A percentile compares a stretch with the other conserved stretches of the same genome.
Conservation (phyloP, 2,329 filamentous ascomycete species). For the Ceratocystis alfenasii region DNA sequence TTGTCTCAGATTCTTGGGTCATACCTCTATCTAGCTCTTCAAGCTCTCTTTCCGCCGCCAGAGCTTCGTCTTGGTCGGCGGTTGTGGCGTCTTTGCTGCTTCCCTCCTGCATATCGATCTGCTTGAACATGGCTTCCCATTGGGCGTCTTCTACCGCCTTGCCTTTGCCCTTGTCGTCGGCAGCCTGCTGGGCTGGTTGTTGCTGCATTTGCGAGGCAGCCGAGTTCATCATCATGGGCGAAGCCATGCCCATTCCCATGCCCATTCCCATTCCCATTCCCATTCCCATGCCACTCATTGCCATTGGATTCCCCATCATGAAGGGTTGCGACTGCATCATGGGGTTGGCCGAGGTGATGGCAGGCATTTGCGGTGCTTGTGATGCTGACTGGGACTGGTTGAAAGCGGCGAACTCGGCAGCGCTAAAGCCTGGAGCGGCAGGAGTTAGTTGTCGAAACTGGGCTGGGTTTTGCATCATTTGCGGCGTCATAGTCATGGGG, state of each 20-base stretch:
- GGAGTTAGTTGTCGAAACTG: constrained; percentile 28
- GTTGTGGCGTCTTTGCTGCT: constrained; percentile 41
- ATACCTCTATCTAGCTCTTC: constrained; percentile 66
- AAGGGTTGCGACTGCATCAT: constrained; percentile 24
- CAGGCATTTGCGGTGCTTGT: constrained; percentile 49
- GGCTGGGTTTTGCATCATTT: constrained; percentile 32
- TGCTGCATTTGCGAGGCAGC: neutral
- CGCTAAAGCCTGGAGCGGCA: constrained; percentile 52
- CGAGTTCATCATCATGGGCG: constrained; percentile 47
- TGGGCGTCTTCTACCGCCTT: constrained; percentile 87
- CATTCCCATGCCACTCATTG: constrained; percentile 42
- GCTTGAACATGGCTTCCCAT: constrained; percentile 93
- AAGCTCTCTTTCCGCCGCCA: constrained; percentile 49
- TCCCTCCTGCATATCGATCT: constrained; percentile 52
- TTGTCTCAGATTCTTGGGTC: constrained; percentile 46
- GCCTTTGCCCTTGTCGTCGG: constrained; percentile 63
- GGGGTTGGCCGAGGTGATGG: constrained; percentile 27
- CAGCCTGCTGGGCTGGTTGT: constrained; percentile 36
- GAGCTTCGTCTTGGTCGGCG: constrained; percentile 34
- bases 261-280: constrained; percentile 28
- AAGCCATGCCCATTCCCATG: constrained; percentile 41
- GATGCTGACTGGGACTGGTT: constrained; percentile 52
- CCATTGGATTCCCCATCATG: constrained; percentile 43
- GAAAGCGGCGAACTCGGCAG: constrained; percentile 80
- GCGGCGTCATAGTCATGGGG: constrained; percentile 40